Percentiles rank a stretch among this genome's conserved stretches.
phyloP scores from a whole-genome alignment of 768 basidiomycete genomes.

The Naganishia onofrii region DNA sequence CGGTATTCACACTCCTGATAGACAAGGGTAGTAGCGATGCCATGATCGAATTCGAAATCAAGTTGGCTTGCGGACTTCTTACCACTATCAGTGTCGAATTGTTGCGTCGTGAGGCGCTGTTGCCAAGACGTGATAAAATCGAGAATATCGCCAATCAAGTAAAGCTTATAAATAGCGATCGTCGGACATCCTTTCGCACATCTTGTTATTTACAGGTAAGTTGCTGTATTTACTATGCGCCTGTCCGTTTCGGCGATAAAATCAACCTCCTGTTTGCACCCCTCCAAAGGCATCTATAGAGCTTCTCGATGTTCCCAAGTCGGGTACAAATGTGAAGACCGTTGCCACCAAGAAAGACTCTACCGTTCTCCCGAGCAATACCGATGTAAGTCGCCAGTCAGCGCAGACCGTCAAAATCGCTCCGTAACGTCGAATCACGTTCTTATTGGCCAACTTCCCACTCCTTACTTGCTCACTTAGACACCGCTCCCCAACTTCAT shows the following conservation, averaged over 20 bases:
- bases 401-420: no score
- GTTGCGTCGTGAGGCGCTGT: not conserved
- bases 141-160: not conserved
- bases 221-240: not conserved
- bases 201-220: not conserved
- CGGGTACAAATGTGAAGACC: no score
- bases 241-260: not conserved
- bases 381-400: no score
- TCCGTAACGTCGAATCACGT: no score
- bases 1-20: not conserved
- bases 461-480: no score
- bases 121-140: not conserved
- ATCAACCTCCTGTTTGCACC: not conserved
- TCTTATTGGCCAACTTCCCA: no score
- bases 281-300: not conserved
- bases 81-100: not conserved
- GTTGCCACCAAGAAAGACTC: no score
- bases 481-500: no score
- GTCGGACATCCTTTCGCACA: not conserved
- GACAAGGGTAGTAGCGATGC: not conserved
- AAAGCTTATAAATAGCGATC: not conserved
- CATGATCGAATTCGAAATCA: not conserved
- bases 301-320: not conserved
- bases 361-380: no score
- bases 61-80: not conserved